phyloP scores from a whole-genome alignment of 2,329 filamentous ascomycete species.

The Microdochium trichocladiopsis region DNA sequence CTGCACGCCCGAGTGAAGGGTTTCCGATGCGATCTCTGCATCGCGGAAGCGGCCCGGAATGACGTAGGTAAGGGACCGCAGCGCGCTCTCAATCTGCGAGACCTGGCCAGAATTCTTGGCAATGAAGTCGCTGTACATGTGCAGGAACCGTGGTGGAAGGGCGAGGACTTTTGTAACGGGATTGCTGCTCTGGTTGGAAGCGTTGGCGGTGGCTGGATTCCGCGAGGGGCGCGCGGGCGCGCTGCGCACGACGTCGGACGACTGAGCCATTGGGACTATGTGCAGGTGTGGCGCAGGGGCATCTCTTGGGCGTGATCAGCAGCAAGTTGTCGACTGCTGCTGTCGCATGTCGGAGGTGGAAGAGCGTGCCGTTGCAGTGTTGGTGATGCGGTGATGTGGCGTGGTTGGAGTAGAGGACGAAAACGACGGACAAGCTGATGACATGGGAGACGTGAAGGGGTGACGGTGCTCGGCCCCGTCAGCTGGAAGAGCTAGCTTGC shows the following conservation, averaged over 20 bases:
- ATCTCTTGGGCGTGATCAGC: background rate
- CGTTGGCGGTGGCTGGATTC: background rate
- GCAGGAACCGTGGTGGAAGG: slow-evolving; percentile 58
- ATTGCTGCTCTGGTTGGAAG: slow-evolving; percentile 5
- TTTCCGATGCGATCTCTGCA: slow-evolving; percentile 91
- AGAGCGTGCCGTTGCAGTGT: background rate
- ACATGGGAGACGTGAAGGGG: background rate
- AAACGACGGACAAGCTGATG: background rate
- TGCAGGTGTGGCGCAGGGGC: background rate
- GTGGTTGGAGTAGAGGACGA: background rate
- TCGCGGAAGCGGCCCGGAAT: slow-evolving; percentile 88
- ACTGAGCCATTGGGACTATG: background rate
- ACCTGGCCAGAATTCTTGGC: slow-evolving; percentile 91
- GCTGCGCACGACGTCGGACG: background rate
- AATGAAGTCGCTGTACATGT: slow-evolving; percentile 82
- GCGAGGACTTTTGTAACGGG: slow-evolving; percentile 40
- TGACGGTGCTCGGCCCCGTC: background rate
- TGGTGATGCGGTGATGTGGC: background rate
- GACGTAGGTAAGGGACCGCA: slow-evolving; percentile 91
- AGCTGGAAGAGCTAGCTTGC: background rate
- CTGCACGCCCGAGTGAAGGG: slow-evolving; percentile 80
- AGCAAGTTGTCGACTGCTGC: background rate
- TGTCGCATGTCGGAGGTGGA: background rate
- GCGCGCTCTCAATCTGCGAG: slow-evolving; percentile 86
- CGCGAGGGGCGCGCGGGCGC: background rate